Percentiles rank a stretch among this genome's conserved stretches.
Evolutionary conservation across 2,329 filamentous ascomycete genomes (phyloP).

Genomic region (Huntiella moniliformis): DNA sequence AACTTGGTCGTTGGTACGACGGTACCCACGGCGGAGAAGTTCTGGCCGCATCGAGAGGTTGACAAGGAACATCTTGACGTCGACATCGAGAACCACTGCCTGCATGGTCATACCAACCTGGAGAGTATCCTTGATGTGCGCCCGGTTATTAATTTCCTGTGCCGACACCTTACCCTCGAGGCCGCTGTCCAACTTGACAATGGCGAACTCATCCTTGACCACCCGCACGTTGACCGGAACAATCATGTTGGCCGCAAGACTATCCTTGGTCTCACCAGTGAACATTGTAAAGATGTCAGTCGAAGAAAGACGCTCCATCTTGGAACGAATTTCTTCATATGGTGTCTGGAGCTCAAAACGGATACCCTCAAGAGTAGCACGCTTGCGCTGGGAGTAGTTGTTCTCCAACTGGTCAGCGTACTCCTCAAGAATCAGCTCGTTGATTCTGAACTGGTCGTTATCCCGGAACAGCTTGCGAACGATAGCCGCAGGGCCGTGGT

Average conservation of each 20-base stretch:
- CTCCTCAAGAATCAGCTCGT: conserved; percentile 88
- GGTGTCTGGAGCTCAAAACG: conserved; percentile 80
- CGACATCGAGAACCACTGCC: conserved; percentile 73
- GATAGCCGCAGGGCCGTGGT: conserved; percentile 75
- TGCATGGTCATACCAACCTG: conserved; percentile 67
- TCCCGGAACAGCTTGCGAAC: conserved; percentile 91
- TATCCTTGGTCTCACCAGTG: conserved; percentile 76
- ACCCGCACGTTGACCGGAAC: conserved; percentile 75
- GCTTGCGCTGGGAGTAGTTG: conserved; percentile 86
- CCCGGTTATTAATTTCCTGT: conserved; percentile 59
- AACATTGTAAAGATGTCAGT: conserved; percentile 92
- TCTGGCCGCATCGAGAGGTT: conserved; percentile 62
- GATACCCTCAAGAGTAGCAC: conserved; percentile 89
- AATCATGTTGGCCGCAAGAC: conserved; percentile 77
- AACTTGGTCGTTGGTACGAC: conserved; percentile 45
- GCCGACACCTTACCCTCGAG: conserved; percentile 76
- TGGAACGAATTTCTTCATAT: conserved; percentile 81
- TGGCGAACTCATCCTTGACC: conserved; percentile 80
- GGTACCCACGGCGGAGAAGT: conserved; percentile 53
- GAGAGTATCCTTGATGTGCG: conserved; percentile 55
- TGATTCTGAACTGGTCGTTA: conserved; percentile 83
- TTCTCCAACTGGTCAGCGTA: conserved; percentile 89
- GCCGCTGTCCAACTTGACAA: conserved; percentile 84
- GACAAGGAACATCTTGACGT: conserved; percentile 67
- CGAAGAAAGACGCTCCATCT: conserved; percentile 49